Evolutionary conservation across 1,139 yeast genomes (phyloP).

Genomic region (Lodderomyces jiufengensis): DNA sequence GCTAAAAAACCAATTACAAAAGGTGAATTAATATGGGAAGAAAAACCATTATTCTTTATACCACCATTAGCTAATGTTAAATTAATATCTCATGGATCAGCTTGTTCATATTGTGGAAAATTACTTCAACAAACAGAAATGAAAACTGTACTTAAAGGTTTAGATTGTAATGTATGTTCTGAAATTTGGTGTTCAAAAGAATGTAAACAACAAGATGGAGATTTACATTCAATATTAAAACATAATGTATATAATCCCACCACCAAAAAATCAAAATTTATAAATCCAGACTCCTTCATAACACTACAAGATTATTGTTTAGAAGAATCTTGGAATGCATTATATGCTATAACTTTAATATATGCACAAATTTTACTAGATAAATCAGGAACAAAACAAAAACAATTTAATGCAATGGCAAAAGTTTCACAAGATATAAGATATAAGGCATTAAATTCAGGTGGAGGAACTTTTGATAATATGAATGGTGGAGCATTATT

Average conservation of each 20-base stretch:
- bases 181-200: conserved; percentile 68
- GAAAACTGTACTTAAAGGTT: conserved; percentile 43
- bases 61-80: conserved; percentile 71
- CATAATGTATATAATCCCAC: conserved; percentile 41
- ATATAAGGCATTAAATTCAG: conserved; percentile 56
- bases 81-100: conserved; percentile 61
- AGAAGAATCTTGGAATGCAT: conserved; percentile 66
- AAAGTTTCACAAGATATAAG: conserved; percentile 65
- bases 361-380: conserved; percentile 49
- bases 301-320: conserved; percentile 59
- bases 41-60: conserved; percentile 59
- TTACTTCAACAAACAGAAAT: conserved; percentile 39
- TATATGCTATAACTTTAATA: conserved; percentile 60
- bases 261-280: conserved; percentile 23
- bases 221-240: conserved; percentile 55
- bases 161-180: conserved; percentile 66
- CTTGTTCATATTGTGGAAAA: conserved; percentile 79
- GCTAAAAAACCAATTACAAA: conserved; percentile 42
- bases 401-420: conserved; percentile 62
- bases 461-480: conserved; percentile 54
- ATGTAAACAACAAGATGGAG: conserved; percentile 55
- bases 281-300: conserved; percentile 50
- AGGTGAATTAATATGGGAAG: conserved; percentile 58
- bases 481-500: conserved; percentile 48
- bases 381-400: conserved; percentile 35